phyloP scores from a whole-genome alignment of 345 rosid species.

The rapeseed (Brassica napus) region DNA sequence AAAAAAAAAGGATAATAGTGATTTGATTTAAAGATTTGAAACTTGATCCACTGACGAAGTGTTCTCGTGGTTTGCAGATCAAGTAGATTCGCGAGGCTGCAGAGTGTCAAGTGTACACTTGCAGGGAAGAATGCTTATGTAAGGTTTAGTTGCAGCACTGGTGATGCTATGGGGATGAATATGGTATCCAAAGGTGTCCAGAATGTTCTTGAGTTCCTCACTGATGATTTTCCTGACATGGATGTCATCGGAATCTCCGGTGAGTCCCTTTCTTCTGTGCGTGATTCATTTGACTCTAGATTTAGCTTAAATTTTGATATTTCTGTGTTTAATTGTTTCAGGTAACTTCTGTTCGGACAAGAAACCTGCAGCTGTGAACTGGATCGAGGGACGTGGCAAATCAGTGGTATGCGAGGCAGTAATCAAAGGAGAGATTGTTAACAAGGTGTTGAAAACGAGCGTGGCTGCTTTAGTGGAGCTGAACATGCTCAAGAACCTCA shows the following conservation, averaged over 20 bases:
- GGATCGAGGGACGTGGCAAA: constrained; percentile 95
- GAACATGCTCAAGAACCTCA: constrained; percentile 80
- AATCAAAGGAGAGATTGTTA: constrained; percentile 73
- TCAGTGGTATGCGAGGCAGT: constrained; percentile 88
- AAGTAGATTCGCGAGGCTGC: constrained; percentile 75
- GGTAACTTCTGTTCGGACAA: constrained; percentile 89
- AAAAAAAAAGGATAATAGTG: not conserved
- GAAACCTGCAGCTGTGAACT: constrained; percentile 91
- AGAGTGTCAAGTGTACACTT: constrained; percentile 55
- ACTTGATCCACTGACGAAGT: not conserved
- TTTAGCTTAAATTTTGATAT: not conserved
- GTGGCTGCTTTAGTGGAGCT: constrained; percentile 79
- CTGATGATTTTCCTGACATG: constrained; percentile 81
- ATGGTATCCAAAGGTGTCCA: constrained; percentile 95
- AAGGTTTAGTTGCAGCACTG: constrained; percentile 78
- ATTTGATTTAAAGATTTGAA: not conserved
- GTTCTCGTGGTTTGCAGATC: constrained; percentile 49
- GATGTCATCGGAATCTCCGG: constrained; percentile 82
- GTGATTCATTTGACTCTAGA: not conserved
- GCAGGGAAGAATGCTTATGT: constrained; percentile 86
- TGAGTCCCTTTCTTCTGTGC: constrained; percentile 24
- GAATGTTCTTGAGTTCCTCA: constrained; percentile 79
- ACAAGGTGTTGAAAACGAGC: constrained; percentile 68
- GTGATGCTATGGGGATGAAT: constrained; percentile 99
- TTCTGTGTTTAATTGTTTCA: constrained; percentile 13